A percentile compares a stretch with the other conserved stretches of the same genome.
Evolutionary conservation across 176 grass and related monocot genomes (phyloP).

Genomic region (Thinopyrum elongatum): DNA sequence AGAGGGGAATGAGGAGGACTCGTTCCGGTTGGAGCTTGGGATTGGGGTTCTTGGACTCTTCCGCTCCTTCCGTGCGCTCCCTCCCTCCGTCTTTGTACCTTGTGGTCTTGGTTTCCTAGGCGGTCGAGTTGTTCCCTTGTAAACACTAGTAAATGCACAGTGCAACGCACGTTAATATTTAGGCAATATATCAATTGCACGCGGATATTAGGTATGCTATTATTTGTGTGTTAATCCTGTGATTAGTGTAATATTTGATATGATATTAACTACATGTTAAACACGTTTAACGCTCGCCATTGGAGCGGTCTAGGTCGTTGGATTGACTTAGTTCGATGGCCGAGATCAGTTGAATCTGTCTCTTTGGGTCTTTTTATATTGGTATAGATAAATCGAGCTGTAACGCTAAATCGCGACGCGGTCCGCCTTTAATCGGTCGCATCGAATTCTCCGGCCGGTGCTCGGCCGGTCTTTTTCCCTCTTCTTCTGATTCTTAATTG

Average conservation of each 20-base stretch:
- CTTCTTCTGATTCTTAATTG: background rate
- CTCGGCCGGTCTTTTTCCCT: background rate
- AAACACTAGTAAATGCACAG: too few species aligned
- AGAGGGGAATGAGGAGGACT: background rate
- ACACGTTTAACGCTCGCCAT: too few species aligned
- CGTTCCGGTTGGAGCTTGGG: background rate
- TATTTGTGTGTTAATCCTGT: too few species aligned
- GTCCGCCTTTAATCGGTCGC: background rate
- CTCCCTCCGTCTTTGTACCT: background rate
- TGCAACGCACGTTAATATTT: too few species aligned
- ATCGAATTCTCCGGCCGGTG: background rate
- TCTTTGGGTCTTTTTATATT: too few species aligned
- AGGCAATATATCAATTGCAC: too few species aligned
- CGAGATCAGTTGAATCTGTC: too few species aligned
- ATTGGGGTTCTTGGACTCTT: background rate
- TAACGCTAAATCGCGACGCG: conserved; percentile 11
- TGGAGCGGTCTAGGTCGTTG: too few species aligned
- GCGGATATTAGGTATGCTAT: too few species aligned
- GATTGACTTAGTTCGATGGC: too few species aligned
- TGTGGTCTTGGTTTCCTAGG: conserved; percentile 23
- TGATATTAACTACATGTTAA: too few species aligned
- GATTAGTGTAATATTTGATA: too few species aligned
- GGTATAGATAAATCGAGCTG: background rate
- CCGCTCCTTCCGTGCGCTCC: background rate
- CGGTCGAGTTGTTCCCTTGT: background rate